Evolutionary conservation across 2,329 filamentous ascomycete species (phyloP).

Genomic region (Paradendryphiella salina): DNA sequence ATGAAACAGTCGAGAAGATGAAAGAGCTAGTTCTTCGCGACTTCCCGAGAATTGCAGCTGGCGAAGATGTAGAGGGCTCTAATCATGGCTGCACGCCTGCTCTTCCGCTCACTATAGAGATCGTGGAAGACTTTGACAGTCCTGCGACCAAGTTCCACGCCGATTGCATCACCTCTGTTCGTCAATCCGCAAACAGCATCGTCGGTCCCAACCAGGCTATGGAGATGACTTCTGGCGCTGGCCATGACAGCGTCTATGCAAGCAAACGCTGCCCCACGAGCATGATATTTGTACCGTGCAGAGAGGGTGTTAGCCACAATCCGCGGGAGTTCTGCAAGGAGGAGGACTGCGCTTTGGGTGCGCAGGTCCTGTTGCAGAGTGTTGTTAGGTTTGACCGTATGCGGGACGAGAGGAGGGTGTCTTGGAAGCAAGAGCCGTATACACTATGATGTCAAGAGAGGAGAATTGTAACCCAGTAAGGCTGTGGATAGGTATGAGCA

Average conservation of each 20-base stretch:
- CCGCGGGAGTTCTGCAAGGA: constrained; percentile 52
- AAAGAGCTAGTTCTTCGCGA: constrained; percentile 60
- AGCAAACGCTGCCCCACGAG: constrained; percentile 52
- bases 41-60: constrained; percentile 63
- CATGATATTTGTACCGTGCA: constrained; percentile 55
- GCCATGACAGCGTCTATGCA: constrained; percentile 60
- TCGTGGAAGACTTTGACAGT: constrained; percentile 64
- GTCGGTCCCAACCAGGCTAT: constrained; percentile 54
- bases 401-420: constrained; percentile 44
- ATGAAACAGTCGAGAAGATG: constrained; percentile 60
- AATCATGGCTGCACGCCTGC: constrained; percentile 52
- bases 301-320: constrained; percentile 55
- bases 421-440: constrained; percentile 36
- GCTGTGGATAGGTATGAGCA: neutral
- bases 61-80: constrained; percentile 56
- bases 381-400: constrained; percentile 55
- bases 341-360: constrained; percentile 52
- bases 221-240: constrained; percentile 66
- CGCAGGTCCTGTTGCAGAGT: constrained; percentile 56
- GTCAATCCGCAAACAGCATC: constrained; percentile 62
- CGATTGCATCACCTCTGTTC: constrained; percentile 68
- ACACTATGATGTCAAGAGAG: constrained; percentile 16
- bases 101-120: constrained; percentile 59
- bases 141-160: constrained; percentile 63
- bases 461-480: neutral